phyloP scores from a whole-genome alignment of 768 basidiomycete genomes.

The Lactarius trivialis region DNA sequence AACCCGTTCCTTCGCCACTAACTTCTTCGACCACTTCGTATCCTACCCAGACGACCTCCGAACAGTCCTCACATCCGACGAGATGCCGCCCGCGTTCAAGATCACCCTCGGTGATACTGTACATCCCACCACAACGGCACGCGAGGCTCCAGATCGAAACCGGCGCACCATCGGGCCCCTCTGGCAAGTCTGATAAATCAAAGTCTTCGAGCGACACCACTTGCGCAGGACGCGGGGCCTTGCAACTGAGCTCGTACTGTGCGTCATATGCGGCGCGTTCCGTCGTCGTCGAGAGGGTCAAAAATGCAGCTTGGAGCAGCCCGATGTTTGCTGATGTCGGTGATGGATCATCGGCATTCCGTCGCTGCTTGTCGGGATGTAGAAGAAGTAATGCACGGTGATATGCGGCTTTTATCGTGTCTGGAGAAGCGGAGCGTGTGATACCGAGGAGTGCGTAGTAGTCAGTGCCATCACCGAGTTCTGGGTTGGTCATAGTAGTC shows the following conservation, averaged over 20 bases:
- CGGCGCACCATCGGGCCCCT: conserved; percentile 33
- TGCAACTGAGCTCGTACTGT: conserved; percentile 12
- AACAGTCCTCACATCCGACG: conserved; percentile 66
- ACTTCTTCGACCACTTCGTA: conserved; percentile 49
- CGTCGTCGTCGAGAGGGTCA: conserved; percentile 45
- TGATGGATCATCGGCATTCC: background rate
- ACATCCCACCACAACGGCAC: conserved; percentile 72
- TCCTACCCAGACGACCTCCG: conserved; percentile 81
- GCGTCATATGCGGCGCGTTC: conserved; percentile 49
- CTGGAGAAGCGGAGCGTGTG: conserved; percentile 39
- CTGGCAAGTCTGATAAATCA: conserved; percentile 24
- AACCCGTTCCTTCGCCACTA: background rate
- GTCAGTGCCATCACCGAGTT: conserved; percentile 30
- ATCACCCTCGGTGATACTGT: conserved; percentile 47
- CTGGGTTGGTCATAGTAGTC: conserved; percentile 18
- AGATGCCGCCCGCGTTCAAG: conserved; percentile 71
- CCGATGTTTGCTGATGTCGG: conserved; percentile 35
- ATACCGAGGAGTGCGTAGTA: conserved; percentile 58
- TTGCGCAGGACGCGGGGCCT: conserved; percentile 63
- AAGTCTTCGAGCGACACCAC: conserved; percentile 76
- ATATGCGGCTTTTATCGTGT: conserved; percentile 65
- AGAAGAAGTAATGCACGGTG: conserved; percentile 54
- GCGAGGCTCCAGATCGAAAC: conserved; percentile 44
- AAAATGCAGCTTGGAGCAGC: conserved; percentile 61
- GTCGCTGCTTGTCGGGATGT: conserved; percentile 55